Percentiles rank a stretch among this genome's conserved stretches.
Conservation (phyloP, 306 rosid species). For the Vigna hirtella region DNA sequence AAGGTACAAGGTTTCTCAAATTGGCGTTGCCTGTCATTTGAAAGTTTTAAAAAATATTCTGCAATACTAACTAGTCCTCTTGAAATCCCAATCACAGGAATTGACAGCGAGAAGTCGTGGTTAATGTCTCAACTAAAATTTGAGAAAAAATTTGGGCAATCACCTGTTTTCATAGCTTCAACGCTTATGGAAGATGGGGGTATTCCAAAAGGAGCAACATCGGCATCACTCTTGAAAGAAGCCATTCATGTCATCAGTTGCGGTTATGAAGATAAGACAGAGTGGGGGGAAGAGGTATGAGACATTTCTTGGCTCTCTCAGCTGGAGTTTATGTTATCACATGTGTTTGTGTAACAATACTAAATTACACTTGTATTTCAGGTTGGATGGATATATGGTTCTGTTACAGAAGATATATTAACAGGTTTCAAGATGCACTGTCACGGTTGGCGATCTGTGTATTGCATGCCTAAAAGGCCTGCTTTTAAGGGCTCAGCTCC, state of each 20-base stretch:
- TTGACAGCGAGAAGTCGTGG: slow-evolving; percentile 73
- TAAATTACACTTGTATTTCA: slow-evolving; percentile 46
- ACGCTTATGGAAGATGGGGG: slow-evolving; percentile 85
- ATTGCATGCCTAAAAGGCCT: slow-evolving; percentile 89
- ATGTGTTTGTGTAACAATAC: not conserved
- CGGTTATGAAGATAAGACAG: slow-evolving; percentile 95
- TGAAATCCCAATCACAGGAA: slow-evolving; percentile 61
- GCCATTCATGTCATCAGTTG: slow-evolving; percentile 95
- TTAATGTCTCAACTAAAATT: slow-evolving; percentile 75
- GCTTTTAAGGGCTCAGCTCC: slow-evolving; percentile 98
- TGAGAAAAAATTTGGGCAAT: slow-evolving; percentile 91
- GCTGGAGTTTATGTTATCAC: not conserved
- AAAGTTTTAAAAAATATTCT: not conserved
- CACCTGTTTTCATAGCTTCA: slow-evolving; percentile 75
- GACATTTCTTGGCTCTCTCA: slow-evolving; percentile 3
- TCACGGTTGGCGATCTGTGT: slow-evolving; percentile 96
- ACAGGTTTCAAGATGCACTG: slow-evolving; percentile 98
- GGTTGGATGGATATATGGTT: slow-evolving; percentile 99
- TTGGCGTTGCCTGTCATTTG: slow-evolving; percentile 7
- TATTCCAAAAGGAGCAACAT: slow-evolving; percentile 63
- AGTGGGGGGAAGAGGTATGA: slow-evolving; percentile 92
- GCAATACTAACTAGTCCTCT: not conserved
- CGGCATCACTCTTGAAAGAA: slow-evolving; percentile 90
- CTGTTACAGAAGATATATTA: slow-evolving; percentile 91
- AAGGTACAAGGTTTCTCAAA: slow-evolving; percentile 60